These are phyloP conservation scores for Sicyos edulis DNA, from an alignment of 306 rosid species.

Conservation along the genomic window DNA sequence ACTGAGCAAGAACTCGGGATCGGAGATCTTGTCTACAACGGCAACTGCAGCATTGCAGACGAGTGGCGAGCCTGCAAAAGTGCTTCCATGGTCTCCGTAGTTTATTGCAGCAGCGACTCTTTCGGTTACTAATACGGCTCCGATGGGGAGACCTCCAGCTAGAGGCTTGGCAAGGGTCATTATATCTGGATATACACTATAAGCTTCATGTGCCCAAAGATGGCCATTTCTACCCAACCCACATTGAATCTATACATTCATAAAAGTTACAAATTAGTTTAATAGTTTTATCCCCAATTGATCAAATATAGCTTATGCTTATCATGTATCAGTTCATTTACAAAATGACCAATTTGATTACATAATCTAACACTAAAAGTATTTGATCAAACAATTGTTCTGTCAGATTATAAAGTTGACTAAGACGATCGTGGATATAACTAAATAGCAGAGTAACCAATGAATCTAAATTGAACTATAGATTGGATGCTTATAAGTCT, in stretches of 20 bases:
- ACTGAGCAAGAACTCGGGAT: constrained; percentile 47
- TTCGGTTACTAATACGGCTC: constrained; percentile 72
- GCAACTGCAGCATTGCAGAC: constrained; percentile 69
- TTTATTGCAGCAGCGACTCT: constrained; percentile 63
- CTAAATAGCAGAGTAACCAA: background rate
- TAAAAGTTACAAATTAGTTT: background rate
- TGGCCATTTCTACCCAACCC: constrained; percentile 82
- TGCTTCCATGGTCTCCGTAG: constrained; percentile 88
- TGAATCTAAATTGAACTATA: background rate
- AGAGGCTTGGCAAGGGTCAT: constrained; percentile 97
- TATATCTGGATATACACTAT: constrained; percentile 67
- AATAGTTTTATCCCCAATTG: background rate
- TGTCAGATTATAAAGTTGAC: background rate
- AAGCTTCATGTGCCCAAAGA: constrained; percentile 86
- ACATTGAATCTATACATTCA: constrained; percentile 65
- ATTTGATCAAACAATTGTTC: background rate
- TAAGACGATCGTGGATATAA: too few relatives aligned
- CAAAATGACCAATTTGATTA: background rate
- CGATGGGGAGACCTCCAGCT: constrained; percentile 93
- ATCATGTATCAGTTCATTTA: background rate
- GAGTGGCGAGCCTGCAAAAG: constrained; percentile 78
- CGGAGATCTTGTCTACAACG: constrained; percentile 62
- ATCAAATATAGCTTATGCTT: background rate
- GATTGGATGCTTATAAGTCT: background rate
- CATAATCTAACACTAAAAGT: background rate